These are phyloP conservation scores for Magnolia changhungtana DNA, from an alignment of 164 flowering plant species.

Conservation along the genomic window DNA sequence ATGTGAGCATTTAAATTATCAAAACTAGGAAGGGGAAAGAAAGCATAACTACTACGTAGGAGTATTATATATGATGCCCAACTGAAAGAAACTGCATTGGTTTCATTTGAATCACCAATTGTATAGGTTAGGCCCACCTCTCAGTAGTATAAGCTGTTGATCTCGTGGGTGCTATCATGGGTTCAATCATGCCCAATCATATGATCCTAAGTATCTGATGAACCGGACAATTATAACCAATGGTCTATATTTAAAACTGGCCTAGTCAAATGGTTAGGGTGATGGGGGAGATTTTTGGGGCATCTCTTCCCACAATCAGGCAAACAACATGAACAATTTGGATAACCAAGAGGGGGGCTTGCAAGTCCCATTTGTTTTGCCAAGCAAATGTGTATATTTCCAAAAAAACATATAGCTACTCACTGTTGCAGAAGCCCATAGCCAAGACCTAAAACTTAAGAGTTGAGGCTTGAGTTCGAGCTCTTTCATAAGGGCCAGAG, in stretches of 20 bases:
- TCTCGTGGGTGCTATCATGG: too few relatives aligned
- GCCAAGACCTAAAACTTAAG: constrained; percentile 66
- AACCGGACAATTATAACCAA: too few relatives aligned
- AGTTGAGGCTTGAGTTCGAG: constrained; percentile 55
- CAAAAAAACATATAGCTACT: constrained; percentile 16
- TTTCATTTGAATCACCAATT: too few relatives aligned
- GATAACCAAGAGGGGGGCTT: neutral
- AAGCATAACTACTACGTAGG: neutral
- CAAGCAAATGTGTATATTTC: neutral
- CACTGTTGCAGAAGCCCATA: constrained; percentile 94
- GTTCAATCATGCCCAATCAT: too few relatives aligned
- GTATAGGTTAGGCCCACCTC: too few relatives aligned
- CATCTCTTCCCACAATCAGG: neutral
- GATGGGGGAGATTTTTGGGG: too few relatives aligned
- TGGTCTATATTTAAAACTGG: too few relatives aligned
- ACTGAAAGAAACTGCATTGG: neutral
- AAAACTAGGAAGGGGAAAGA: neutral
- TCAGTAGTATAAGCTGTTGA: too few relatives aligned
- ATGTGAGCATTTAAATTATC: neutral
- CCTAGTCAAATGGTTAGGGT: too few relatives aligned
- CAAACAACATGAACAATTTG: neutral
- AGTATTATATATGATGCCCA: neutral
- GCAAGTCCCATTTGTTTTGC: neutral
- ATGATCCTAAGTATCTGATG: too few relatives aligned
- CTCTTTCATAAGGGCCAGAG: constrained; percentile 46